phyloP scores from a whole-genome alignment of 805 yeast genomes.

The Naumovozyma dairenensis region DNA sequence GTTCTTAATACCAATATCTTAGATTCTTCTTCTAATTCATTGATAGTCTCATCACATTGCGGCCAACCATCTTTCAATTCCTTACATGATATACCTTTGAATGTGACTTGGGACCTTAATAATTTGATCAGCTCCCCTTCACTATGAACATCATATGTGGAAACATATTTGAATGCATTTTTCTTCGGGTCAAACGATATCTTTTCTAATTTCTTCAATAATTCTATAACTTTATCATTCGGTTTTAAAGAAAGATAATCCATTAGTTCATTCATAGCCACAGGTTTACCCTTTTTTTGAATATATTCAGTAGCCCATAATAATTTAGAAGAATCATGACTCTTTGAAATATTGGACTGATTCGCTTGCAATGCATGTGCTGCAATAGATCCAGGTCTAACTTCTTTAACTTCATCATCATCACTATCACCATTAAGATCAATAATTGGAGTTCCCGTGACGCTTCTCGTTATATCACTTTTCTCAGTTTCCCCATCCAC shows the following conservation, averaged over 20 bases:
- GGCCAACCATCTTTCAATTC: slow-evolving; percentile 80
- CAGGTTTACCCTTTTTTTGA: slow-evolving; percentile 59
- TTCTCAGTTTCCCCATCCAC: too few relatives aligned
- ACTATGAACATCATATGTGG: slow-evolving; percentile 77
- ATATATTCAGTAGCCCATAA: slow-evolving; percentile 87
- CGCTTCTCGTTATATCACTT: too few relatives aligned
- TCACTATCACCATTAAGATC: slow-evolving; percentile 11
- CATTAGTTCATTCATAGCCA: slow-evolving; percentile 54
- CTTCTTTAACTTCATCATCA: slow-evolving; percentile 23
- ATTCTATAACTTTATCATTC: slow-evolving; percentile 57
- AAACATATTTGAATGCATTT: slow-evolving; percentile 72
- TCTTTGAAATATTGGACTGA: slow-evolving; percentile 23
- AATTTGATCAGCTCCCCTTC: slow-evolving; percentile 67
- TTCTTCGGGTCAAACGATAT: slow-evolving; percentile 55
- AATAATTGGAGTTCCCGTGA: too few relatives aligned
- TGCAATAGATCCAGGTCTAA: slow-evolving; percentile 25
- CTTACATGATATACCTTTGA: slow-evolving; percentile 77
- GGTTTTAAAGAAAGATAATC: slow-evolving; percentile 49
- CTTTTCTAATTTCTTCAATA: slow-evolving; percentile 67
- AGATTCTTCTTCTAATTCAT: slow-evolving; percentile 65
- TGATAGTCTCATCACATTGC: slow-evolving; percentile 70
- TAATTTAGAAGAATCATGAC: slow-evolving; percentile 74
- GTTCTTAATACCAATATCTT: slow-evolving; percentile 78
- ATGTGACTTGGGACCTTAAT: slow-evolving; percentile 72
- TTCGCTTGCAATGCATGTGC: slow-evolving; percentile 25